Conservation (phyloP, 73 alveolate species). For the Blepharisma japonicum region DNA sequence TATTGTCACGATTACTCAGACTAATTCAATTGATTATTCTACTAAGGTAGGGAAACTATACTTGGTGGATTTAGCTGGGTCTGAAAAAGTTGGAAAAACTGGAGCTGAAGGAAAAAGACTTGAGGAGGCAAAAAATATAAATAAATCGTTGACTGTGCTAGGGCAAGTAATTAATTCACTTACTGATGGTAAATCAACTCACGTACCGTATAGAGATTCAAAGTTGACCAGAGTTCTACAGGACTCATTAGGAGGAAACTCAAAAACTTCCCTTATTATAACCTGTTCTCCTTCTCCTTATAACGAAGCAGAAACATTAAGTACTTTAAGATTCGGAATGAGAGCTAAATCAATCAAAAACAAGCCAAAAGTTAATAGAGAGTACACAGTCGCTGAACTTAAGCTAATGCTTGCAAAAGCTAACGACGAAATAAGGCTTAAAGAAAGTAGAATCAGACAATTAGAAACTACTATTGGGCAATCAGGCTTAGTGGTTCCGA, state of each 20-base stretch:
- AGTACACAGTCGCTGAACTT: constrained; percentile 75
- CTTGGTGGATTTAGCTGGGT: constrained; percentile 91
- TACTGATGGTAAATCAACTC: constrained; percentile 85
- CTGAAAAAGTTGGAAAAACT: constrained; percentile 86
- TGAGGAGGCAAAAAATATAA: constrained; percentile 69
- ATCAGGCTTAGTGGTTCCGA: too few relatives aligned
- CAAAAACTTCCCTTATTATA: constrained; percentile 85
- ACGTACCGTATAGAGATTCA: constrained; percentile 85
- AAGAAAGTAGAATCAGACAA: too few relatives aligned
- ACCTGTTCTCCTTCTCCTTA: constrained; percentile 87
- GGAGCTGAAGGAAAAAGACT: constrained; percentile 76
- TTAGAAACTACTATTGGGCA: too few relatives aligned
- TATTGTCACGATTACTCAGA: constrained; percentile 65
- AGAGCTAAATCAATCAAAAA: constrained; percentile 89
- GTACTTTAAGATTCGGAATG: constrained; percentile 84
- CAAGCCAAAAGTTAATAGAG: constrained; percentile 87
- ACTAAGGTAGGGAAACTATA: constrained; percentile 68
- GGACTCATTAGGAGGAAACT: constrained; percentile 93
- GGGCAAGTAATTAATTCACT: constrained; percentile 88
- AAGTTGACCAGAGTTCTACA: constrained; percentile 83
- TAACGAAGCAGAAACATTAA: constrained; percentile 82
- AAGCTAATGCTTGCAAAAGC: constrained; percentile 50
- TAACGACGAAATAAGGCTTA: constrained; percentile 36
- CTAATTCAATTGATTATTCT: constrained; percentile 57
- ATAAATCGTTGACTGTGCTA: constrained; percentile 73